Base-by-base conservation (phyloP, 1,284 basidiomycete genomes). In the Vanrija sp. region DNA sequence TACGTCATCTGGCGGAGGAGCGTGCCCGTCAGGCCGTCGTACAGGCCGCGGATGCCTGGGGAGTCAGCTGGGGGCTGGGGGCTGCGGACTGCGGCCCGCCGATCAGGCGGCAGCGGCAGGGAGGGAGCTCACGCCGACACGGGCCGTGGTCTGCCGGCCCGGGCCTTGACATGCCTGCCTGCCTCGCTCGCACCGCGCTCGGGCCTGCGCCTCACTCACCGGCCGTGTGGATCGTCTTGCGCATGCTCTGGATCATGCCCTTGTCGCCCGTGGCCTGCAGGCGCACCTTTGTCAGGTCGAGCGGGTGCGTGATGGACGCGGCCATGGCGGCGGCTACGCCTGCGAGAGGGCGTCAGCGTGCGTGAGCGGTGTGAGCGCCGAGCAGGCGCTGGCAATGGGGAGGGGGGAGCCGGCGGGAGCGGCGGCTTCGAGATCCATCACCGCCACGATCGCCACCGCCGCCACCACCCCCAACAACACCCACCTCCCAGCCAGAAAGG, bases 1-100 rank as follows among this genome's bases (percentile, higher is more conserved):
- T 94, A 94, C 23, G 86, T 89, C 90, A 94, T 90, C 76, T 95
- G 92, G 35, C 92, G 83, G 68, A 94, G 77, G 82, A 90, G 86
- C 25, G 91, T 94, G 27, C 90, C 92, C 1, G 86, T 81, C 55
- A 94, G 88, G 19, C 91, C 91, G 65, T 91, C 90, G 66, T 85
- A 90, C 43, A 92, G 78, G 0, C 90, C 90, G 44, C 85, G 80
- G 31, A 80, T 73, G 49, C 88, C 88, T 64, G 84, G 8, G 19
- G 10, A 22, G 46, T 56, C 42, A 56, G 46, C 15, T 14, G n/a
- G n/a, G n/a, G n/a, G n/a, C n/a, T n/a, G n/a, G n/a, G n/a, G n/a
- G n/a, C n/a, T n/a, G n/a, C n/a, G n/a, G n/a, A n/a, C n/a, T 7
- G 15, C 16, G 12, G 35, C 12, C 25, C 12, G 31, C 12, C 31